These are phyloP conservation scores for Smittium mucronatum DNA, from an alignment of 371 early-diverging fungal species.

Conservation along the genomic window DNA sequence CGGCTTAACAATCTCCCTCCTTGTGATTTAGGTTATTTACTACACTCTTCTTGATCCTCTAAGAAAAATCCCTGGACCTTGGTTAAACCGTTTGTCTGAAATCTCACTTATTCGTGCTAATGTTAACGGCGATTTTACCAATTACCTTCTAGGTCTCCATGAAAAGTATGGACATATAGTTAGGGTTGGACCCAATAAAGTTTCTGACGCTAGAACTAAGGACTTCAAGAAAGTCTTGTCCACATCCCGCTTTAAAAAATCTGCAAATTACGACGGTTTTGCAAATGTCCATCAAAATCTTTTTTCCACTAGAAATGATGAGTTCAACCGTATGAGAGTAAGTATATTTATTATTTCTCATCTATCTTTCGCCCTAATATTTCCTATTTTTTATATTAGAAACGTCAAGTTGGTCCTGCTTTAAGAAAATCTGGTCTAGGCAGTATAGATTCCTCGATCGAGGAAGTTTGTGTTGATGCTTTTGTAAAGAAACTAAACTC, in stretches of 20 bases:
- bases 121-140: not conserved
- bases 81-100: not conserved
- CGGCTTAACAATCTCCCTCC: too few relatives aligned
- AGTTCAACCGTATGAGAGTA: not conserved
- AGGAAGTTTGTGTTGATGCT: not conserved
- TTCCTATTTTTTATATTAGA: not conserved
- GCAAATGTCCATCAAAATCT: not conserved
- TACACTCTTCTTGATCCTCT: too few relatives aligned
- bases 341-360: too few relatives aligned
- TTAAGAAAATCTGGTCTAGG: not conserved
- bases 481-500: not conserved
- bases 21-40: too few relatives aligned
- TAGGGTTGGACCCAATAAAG: not conserved
- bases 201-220: not conserved
- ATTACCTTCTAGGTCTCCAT: not conserved
- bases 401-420: conserved; percentile 8
- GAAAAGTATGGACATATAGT: not conserved
- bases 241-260: not conserved
- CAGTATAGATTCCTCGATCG: not conserved
- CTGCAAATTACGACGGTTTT: not conserved
- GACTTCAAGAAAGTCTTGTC: not conserved
- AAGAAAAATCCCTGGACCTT: conserved; percentile 1
- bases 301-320: not conserved
- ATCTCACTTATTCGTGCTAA: not conserved
- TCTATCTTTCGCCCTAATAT: too few relatives aligned